phyloP scores from a whole-genome alignment of 192 early-diverging fungal species.

The Podila epicladia region DNA sequence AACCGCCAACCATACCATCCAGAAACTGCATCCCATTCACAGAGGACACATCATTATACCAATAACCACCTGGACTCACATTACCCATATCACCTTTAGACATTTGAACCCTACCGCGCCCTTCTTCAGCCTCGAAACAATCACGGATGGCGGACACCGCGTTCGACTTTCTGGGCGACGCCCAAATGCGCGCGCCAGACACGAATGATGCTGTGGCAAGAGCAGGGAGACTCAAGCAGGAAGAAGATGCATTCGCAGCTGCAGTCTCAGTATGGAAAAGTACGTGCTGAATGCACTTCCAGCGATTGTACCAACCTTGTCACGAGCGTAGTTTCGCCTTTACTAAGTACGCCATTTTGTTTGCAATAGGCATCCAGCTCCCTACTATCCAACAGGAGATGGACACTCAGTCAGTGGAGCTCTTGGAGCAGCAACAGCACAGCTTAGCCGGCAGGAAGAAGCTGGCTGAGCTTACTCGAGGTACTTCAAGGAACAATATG shows the following conservation, averaged over 20 bases:
- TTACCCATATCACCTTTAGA: too few species aligned
- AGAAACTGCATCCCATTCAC: too few species aligned
- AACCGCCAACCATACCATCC: too few species aligned
- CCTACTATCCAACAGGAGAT: conserved; percentile 72
- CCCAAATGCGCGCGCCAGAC: conserved; percentile 12
- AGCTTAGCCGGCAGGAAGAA: conserved; percentile 78
- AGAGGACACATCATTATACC: too few species aligned
- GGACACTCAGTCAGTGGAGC: conserved; percentile 78
- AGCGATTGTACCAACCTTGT: not conserved
- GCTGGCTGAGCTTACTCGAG: conserved; percentile 90
- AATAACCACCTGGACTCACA: too few species aligned
- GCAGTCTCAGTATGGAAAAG: conserved; percentile 46
- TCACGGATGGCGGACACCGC: conserved; percentile 36
- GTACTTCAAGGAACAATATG: conserved; percentile 28
- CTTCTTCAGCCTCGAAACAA: too few species aligned
- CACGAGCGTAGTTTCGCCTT: not conserved
- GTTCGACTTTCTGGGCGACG: conserved; percentile 49
- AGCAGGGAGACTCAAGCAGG: conserved; percentile 18
- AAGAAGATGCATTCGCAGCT: conserved; percentile 43
- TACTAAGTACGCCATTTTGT: not conserved
- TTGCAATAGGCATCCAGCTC: conserved; percentile 70
- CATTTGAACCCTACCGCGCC: too few species aligned
- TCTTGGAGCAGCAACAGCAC: conserved; percentile 89
- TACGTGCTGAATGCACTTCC: not conserved
- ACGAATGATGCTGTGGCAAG: not conserved